Base-by-base conservation (phyloP, 108 stramenopile genomes). In the Epithemia pelagica region DNA sequence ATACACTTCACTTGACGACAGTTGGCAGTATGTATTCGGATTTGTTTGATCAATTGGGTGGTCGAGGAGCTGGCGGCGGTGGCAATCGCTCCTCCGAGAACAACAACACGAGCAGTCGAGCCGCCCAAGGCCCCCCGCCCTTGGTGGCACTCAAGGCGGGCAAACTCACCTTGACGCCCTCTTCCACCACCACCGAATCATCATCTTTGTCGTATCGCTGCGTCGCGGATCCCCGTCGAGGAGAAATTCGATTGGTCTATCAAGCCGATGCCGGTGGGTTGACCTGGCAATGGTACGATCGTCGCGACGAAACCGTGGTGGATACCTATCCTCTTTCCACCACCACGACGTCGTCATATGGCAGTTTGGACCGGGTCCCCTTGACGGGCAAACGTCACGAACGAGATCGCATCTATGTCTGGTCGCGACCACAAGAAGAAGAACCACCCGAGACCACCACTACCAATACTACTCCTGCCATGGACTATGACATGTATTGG, bases 61-160 rank as follows among this genome's bases (percentile, higher is more conserved):
- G n/a, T 58, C 46, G 25, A 8, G 54, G 66, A 27, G 51, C 51
- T 46, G 7, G 24, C 23, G 28, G 31, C 26, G 52, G 29, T 19
- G 52, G 5, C 24, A n/a, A n/a, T n/a, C n/a, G n/a, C n/a, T n/a
- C n/a, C n/a, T n/a, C n/a, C n/a, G n/a, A n/a, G n/a, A n/a, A n/a
- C n/a, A n/a, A 15, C 15, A n/a, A 21, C 56, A 69, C 54, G 26
- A 33, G 59, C 64, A 59, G 30, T 26, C 65, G 75, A 22, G 67
- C 37, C 10, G 37, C 37, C 5, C 37, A 46, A 46, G 5, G 74
- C 31, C 67, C 62, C 51, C 60, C 62, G 28, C 74, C 84, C n/a
- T 66, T 91, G 58, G 54, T 85, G 8, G 67, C 76, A 37, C 83
- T 88, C 81, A 85, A 87, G 65, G 85, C 87, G 29, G 90, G 90